phyloP scores from a whole-genome alignment of 768 basidiomycete species.

The Mycena floridula region DNA sequence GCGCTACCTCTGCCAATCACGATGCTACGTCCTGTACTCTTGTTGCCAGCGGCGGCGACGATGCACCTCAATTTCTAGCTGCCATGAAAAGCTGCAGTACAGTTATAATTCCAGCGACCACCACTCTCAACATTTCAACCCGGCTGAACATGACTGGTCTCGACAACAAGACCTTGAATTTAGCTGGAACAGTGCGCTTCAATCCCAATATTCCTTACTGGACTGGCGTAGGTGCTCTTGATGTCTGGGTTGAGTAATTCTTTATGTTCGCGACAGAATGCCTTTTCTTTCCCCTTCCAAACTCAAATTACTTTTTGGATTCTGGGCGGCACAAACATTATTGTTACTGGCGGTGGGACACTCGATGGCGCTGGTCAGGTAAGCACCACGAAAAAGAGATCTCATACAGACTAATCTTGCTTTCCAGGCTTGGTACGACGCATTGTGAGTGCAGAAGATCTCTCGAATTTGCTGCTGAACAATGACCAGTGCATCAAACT shows the following conservation, averaged over 20 bases:
- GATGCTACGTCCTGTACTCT: conserved; percentile 29
- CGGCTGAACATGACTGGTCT: conserved; percentile 50
- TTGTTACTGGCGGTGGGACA: conserved; percentile 47
- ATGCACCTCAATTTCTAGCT: conserved; percentile 39
- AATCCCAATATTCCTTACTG: conserved; percentile 46
- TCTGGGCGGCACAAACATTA: conserved; percentile 7
- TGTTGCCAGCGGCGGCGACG: conserved; percentile 39
- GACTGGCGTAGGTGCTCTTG: conserved; percentile 36
- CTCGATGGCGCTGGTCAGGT: conserved; percentile 63
- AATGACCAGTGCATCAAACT: not conserved
- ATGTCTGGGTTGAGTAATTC: not conserved
- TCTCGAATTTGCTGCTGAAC: too few species aligned
- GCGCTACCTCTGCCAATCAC: not conserved
- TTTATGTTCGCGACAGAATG: conserved; percentile 28
- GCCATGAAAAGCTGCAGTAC: conserved; percentile 36
- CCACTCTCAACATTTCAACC: conserved; percentile 45
- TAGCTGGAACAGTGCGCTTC: conserved; percentile 48
- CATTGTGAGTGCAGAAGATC: conserved; percentile 44
- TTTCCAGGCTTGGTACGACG: conserved; percentile 48
- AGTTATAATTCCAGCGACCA: conserved; percentile 35
- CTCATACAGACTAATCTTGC: not conserved
- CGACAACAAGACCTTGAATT: conserved; percentile 41
- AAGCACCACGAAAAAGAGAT: conserved; percentile 7
- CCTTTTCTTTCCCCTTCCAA: conserved; percentile 47
- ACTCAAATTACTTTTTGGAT: conserved; percentile 23